phyloP scores from a whole-genome alignment of 2,329 filamentous ascomycete genomes.

The Aspergillus novoparasiticus region DNA sequence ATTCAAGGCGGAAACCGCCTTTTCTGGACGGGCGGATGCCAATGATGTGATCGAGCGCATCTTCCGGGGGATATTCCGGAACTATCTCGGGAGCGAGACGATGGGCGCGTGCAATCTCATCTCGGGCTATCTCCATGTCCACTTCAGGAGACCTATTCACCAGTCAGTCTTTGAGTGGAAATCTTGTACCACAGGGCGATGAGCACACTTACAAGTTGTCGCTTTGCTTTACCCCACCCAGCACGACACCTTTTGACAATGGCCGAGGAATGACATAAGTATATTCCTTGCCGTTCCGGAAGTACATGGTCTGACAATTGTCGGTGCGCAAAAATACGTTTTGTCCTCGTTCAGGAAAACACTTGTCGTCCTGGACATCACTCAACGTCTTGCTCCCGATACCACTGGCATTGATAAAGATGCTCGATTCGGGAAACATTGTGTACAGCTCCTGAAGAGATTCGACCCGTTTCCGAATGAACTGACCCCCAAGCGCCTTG shows the following conservation, averaged over 20 bases:
- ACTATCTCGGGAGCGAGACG: constrained; percentile 40
- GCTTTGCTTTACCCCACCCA: constrained; percentile 40
- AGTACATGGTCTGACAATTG: constrained; percentile 34
- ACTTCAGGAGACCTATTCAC: constrained; percentile 34
- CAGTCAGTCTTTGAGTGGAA: background rate
- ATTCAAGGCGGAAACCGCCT: constrained; percentile 40
- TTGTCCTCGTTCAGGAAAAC: constrained; percentile 41
- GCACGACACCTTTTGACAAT: constrained; percentile 33
- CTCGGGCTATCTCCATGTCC: constrained; percentile 39
- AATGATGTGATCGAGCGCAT: constrained; percentile 35
- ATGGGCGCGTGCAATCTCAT: constrained; percentile 43
- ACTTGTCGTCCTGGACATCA: constrained; percentile 39
- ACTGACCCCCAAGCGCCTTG: constrained; percentile 33
- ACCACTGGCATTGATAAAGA: constrained; percentile 45
- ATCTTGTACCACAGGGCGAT: background rate
- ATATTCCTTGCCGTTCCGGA: constrained; percentile 41
- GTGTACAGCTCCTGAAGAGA: constrained; percentile 37
- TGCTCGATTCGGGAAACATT: constrained; percentile 37
- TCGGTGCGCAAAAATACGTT: constrained; percentile 40
- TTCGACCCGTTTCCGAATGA: constrained; percentile 36
- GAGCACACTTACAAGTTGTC: constrained; percentile 31
- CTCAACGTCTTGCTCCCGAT: constrained; percentile 36
- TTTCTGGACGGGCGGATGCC: constrained; percentile 39
- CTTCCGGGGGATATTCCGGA: constrained; percentile 32
- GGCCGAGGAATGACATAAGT: constrained; percentile 44